These are phyloP conservation scores for Macaranga tanarius DNA, from an alignment of 441 rosid species.

Conservation along the genomic window DNA sequence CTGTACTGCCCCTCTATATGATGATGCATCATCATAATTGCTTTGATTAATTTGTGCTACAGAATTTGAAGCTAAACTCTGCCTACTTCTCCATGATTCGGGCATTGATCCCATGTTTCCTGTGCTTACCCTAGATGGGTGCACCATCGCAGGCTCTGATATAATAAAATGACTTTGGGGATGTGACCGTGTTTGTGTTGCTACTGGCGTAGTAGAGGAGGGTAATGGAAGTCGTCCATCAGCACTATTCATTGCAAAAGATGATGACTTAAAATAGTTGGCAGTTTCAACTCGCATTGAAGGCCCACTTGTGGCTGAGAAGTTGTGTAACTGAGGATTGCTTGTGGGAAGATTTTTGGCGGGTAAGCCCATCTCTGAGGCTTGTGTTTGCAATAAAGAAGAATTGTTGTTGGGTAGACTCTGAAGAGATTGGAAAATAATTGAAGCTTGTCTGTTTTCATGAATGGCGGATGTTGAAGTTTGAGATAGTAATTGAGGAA, in stretches of 20 bases:
- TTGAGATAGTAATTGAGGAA: constrained; percentile 29
- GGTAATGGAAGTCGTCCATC: constrained; percentile 33
- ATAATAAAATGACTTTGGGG: constrained; percentile 31
- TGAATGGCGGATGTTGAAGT: constrained; percentile 13
- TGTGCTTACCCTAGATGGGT: constrained; percentile 35
- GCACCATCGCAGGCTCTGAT: constrained; percentile 27
- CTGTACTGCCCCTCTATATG: constrained; percentile 30
- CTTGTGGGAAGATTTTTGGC: neutral
- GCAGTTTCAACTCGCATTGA: constrained; percentile 26
- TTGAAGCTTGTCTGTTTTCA: constrained; percentile 32
- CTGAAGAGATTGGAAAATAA: constrained; percentile 23
- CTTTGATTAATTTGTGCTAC: constrained; percentile 40
- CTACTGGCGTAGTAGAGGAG: constrained; percentile 9
- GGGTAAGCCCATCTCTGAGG: constrained; percentile 28
- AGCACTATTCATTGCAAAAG: constrained; percentile 12
- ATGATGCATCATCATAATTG: constrained; percentile 32
- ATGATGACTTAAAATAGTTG: constrained; percentile 14
- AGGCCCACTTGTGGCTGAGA: constrained; percentile 25
- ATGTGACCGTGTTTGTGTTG: constrained; percentile 24
- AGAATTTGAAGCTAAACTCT: constrained; percentile 39
- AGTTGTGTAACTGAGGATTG: constrained; percentile 11
- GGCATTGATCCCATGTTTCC: constrained; percentile 41
- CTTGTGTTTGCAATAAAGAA: constrained; percentile 10
- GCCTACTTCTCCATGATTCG: constrained; percentile 57
- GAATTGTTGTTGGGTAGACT: constrained; percentile 25